These are phyloP conservation scores for Fusarium zealandicum DNA, from an alignment of 2,329 filamentous ascomycete genomes.

Conservation along the genomic window DNA sequence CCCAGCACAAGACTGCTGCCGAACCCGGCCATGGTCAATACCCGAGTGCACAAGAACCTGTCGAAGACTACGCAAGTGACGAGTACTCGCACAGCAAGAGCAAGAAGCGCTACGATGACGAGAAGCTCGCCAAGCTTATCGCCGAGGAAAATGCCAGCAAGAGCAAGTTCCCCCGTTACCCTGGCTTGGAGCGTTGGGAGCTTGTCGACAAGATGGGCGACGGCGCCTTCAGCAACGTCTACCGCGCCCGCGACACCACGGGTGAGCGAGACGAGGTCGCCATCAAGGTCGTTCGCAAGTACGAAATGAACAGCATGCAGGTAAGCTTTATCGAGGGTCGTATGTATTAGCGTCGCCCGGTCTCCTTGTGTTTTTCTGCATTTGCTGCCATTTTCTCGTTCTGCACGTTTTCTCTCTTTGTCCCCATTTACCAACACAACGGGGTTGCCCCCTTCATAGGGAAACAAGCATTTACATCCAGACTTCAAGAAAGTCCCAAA, in stretches of 20 bases:
- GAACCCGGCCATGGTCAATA: slow-evolving; percentile 53
- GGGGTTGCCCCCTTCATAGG: slow-evolving; percentile 65
- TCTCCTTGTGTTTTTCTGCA: slow-evolving; percentile 32
- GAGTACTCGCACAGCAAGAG: slow-evolving; percentile 56
- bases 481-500: slow-evolving; percentile 95
- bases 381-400: slow-evolving; percentile 9
- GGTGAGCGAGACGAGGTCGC: slow-evolving; percentile 81
- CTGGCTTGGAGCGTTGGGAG: slow-evolving; percentile 69
- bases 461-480: slow-evolving; percentile 91
- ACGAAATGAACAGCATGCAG: slow-evolving; percentile 98
- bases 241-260: slow-evolving; percentile 79
- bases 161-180: slow-evolving; percentile 77
- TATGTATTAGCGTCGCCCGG: slow-evolving; percentile 34
- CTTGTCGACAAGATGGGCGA: slow-evolving; percentile 98
- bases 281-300: slow-evolving; percentile 99
- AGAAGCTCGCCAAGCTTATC: slow-evolving; percentile 83
- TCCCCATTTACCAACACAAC: slow-evolving; percentile 62
- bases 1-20: slow-evolving; percentile 54
- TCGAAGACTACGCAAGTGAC: slow-evolving; percentile 68
- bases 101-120: slow-evolving; percentile 59
- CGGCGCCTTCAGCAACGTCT: slow-evolving; percentile 98
- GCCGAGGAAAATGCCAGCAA: slow-evolving; percentile 89
- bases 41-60: slow-evolving; percentile 54
- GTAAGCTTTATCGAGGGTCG: slow-evolving; percentile 66
- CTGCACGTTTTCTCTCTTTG: slow-evolving; percentile 28